Percentiles rank a stretch among this genome's conserved stretches.
Evolutionary conservation across 495 filamentous ascomycete species (phyloP).

Genomic region (Acidiella bohemica): DNA sequence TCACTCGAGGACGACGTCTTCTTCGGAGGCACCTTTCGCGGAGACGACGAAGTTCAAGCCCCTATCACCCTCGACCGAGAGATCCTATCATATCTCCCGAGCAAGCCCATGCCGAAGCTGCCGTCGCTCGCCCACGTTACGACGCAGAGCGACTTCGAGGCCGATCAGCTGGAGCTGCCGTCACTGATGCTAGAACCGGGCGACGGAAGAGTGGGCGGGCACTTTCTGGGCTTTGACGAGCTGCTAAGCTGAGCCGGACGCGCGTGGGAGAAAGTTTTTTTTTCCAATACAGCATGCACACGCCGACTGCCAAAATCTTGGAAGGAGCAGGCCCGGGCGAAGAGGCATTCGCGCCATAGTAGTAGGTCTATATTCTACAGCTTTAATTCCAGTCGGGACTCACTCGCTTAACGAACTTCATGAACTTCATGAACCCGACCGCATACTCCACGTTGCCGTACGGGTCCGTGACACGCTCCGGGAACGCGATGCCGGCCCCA

Average conservation of each 20-base stretch:
- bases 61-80: conserved; percentile 25
- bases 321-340: no score
- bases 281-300: no score
- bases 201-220: conserved; percentile 5
- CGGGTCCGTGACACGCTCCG: conserved; percentile 46
- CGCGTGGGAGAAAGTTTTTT: no score
- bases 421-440: conserved; percentile 51
- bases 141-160: neutral
- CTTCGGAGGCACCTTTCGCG: conserved; percentile 15
- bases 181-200: conserved; percentile 2
- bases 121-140: conserved; percentile 8
- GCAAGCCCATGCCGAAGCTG: conserved; percentile 3
- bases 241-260: conserved; percentile 11
- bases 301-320: neutral
- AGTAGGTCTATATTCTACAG: neutral
- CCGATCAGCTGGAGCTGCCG: conserved; percentile 11
- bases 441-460: conserved; percentile 47
- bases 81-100: conserved; percentile 22
- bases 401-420: conserved; percentile 42
- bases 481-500: conserved; percentile 49
- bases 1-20: conserved; percentile 15
- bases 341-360: no score
- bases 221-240: conserved; percentile 9
- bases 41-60: conserved; percentile 13
- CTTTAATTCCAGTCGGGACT: conserved; percentile 15